Conservation (phyloP, 164 flowering plant species). For the Magnolia changhungtana region DNA sequence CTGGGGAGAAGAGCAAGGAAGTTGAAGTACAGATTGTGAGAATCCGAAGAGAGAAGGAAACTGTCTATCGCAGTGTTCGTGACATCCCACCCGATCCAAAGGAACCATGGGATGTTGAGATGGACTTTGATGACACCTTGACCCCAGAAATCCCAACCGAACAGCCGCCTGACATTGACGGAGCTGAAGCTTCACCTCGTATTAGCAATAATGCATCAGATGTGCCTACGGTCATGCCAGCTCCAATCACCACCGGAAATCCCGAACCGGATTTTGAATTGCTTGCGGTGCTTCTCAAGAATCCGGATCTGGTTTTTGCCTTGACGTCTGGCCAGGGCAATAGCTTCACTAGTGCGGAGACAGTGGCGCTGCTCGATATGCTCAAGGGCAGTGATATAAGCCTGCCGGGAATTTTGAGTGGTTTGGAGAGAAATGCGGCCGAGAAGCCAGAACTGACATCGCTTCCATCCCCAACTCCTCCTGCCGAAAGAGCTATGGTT, state of each 20-base stretch:
- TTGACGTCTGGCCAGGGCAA: constrained; percentile 81
- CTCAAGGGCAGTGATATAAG: constrained; percentile 54
- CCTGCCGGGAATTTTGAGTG: constrained; percentile 26
- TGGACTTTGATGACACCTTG: constrained; percentile 86
- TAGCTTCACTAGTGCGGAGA: constrained; percentile 53
- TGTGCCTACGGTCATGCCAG: background rate
- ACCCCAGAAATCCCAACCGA: constrained; percentile 78
- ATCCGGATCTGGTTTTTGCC: constrained; percentile 86
- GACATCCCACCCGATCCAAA: constrained; percentile 78
- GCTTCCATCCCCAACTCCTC: constrained; percentile 90
- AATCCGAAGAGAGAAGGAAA: constrained; percentile 70
- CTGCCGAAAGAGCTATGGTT: constrained; percentile 72
- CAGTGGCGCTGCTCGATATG: constrained; percentile 75
- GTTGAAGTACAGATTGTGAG: constrained; percentile 70
- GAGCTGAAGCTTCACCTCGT: constrained; percentile 21
- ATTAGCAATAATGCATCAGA: background rate
- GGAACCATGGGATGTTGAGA: constrained; percentile 97
- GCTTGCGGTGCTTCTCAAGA: constrained; percentile 80
- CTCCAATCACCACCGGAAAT: constrained; percentile 5
- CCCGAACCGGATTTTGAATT: constrained; percentile 80
- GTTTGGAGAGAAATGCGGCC: constrained; percentile 17
- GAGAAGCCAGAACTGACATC: constrained; percentile 34
- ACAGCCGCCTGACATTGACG: constrained; percentile 60
- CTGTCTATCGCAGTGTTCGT: constrained; percentile 35
- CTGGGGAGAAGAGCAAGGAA: constrained; percentile 87